Conservation (phyloP, 2,329 filamentous ascomycete species). For the Fusarium buxicola region DNA sequence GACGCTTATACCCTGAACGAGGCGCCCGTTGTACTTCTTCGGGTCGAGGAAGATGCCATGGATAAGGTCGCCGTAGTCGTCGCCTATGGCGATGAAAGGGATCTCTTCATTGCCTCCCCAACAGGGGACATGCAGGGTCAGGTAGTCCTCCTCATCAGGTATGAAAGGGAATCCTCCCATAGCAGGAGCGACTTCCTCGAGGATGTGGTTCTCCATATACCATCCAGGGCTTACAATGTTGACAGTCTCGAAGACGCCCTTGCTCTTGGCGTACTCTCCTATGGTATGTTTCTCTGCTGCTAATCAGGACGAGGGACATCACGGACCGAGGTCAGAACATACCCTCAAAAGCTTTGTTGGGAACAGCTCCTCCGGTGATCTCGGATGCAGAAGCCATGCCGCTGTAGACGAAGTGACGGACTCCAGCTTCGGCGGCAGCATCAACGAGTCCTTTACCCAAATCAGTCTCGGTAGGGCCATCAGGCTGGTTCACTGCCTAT, state of each 20-base stretch:
- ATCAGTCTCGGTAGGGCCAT: slow-evolving; percentile 50
- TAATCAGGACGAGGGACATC: neutral
- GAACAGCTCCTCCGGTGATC: slow-evolving; percentile 49
- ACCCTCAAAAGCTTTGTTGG: slow-evolving; percentile 51
- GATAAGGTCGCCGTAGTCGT: slow-evolving; percentile 60
- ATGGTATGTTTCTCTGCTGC: slow-evolving; percentile 52
- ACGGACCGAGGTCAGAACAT: slow-evolving; percentile 2
- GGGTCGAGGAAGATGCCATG: slow-evolving; percentile 58
- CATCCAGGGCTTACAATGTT: slow-evolving; percentile 53
- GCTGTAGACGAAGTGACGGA: slow-evolving; percentile 53
- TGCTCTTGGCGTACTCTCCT: slow-evolving; percentile 52
- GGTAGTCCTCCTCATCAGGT: slow-evolving; percentile 50
- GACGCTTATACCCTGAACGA: slow-evolving; percentile 54
- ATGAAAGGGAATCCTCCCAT: slow-evolving; percentile 56
- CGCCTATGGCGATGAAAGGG: slow-evolving; percentile 53
- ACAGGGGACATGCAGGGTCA: slow-evolving; percentile 51
- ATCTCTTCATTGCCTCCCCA: slow-evolving; percentile 54
- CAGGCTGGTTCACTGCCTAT: slow-evolving; percentile 42
- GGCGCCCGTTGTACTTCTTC: slow-evolving; percentile 49
- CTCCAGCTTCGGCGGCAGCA: slow-evolving; percentile 49
- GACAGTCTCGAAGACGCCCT: slow-evolving; percentile 50
- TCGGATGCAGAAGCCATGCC: slow-evolving; percentile 49
- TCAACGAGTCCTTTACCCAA: slow-evolving; percentile 52
- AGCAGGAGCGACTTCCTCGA: slow-evolving; percentile 48
- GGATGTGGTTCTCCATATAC: slow-evolving; percentile 58